Conservation (phyloP, 441 rosid genomes). For the Adansonia rubrostipa region DNA sequence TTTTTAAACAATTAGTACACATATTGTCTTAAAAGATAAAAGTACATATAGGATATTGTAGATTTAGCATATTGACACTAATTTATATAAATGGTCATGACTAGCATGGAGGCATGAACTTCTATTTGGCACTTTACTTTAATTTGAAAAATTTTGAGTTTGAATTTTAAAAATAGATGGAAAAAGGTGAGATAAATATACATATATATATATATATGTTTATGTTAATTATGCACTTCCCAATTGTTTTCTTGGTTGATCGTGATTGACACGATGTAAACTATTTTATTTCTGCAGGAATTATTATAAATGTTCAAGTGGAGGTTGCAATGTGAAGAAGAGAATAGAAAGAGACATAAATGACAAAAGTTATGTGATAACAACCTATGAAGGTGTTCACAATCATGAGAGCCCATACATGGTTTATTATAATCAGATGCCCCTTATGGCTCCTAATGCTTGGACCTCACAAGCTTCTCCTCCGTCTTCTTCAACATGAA, state of each 20-base stretch:
- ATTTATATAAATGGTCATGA: too few species aligned
- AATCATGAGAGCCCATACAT: constrained; percentile 62
- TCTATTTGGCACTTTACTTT: too few species aligned
- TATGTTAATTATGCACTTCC: too few species aligned
- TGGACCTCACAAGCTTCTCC: constrained; percentile 41
- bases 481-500: constrained; percentile 32
- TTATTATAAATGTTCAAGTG: constrained; percentile 71
- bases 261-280: background rate
- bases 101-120: too few species aligned
- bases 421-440: constrained; percentile 44
- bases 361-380: constrained; percentile 64
- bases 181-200: too few species aligned
- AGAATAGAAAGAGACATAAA: constrained; percentile 74
- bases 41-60: too few species aligned
- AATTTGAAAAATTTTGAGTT: too few species aligned
- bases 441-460: constrained; percentile 25
- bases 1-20: too few species aligned
- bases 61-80: too few species aligned
- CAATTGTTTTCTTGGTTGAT: background rate
- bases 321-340: constrained; percentile 77
- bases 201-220: too few species aligned
- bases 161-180: too few species aligned
- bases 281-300: constrained; percentile 45
- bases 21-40: too few species aligned
- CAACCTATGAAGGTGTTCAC: constrained; percentile 77